Conservation (phyloP, 208 protist genomes). For the Porcisia hertigi region DNA sequence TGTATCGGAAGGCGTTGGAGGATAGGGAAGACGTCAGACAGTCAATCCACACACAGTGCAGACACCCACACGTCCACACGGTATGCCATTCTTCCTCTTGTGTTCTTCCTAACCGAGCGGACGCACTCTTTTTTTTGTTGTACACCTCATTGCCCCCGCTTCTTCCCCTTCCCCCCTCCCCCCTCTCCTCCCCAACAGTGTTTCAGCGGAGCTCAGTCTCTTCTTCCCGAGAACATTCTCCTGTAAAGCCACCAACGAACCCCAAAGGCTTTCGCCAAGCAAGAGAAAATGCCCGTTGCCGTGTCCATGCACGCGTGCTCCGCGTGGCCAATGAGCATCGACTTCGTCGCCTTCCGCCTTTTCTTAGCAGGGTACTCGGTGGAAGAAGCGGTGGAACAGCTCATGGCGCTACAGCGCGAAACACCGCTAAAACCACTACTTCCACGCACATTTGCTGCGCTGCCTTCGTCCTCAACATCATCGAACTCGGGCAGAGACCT, state of each 20-base stretch:
- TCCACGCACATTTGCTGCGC: conserved; percentile 7
- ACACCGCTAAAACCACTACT: not conserved
- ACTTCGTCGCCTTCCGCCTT: conserved; percentile 64
- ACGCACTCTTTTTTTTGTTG: no score
- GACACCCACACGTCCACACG: no score
- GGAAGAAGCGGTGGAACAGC: conserved; percentile 70
- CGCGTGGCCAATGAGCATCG: conserved; percentile 69
- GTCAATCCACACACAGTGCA: no score
- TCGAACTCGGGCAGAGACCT: not conserved
- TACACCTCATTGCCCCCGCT: not conserved
- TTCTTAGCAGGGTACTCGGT: conserved; percentile 69
- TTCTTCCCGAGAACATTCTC: not conserved
- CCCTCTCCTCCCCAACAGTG: no score
- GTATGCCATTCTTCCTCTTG: no score
- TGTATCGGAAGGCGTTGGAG: no score
- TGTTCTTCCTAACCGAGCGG: no score
- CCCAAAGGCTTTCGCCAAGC: not conserved
- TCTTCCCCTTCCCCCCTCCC: not conserved
- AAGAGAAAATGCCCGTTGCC: conserved; percentile 41
- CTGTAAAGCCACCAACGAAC: not conserved
- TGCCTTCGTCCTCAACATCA: conserved; percentile 4
- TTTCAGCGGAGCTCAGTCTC: not conserved
- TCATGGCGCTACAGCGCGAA: conserved; percentile 35
- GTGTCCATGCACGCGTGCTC: conserved; percentile 75
- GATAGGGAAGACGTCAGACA: no score